These are phyloP conservation scores for Wallacemonas rigidus DNA, from an alignment of 208 protist genomes.

Conservation along the genomic window DNA sequence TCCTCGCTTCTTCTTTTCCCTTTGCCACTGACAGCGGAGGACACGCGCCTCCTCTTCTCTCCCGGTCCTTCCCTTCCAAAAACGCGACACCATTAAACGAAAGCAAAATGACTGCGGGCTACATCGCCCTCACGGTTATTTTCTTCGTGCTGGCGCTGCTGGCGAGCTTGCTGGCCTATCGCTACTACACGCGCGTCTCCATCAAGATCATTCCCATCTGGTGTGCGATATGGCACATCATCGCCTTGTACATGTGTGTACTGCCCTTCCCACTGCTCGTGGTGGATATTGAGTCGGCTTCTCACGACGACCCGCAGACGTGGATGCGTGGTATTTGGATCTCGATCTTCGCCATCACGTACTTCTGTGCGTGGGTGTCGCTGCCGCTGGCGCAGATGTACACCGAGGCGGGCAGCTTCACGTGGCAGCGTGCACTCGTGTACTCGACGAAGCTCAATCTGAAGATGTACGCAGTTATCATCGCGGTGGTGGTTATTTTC, in stretches of 20 bases:
- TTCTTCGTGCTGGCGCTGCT: constrained; percentile 72
- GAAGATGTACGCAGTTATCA: constrained; percentile 85
- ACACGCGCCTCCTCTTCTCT: background rate
- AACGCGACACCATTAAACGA: background rate
- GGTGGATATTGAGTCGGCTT: constrained; percentile 74
- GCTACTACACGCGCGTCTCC: constrained; percentile 81
- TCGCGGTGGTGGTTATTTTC: constrained; percentile 54
- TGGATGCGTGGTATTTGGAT: constrained; percentile 88
- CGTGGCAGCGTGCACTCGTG: constrained; percentile 47
- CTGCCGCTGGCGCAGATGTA: constrained; percentile 87
- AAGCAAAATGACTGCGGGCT: constrained; percentile 40
- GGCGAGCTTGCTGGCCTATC: constrained; percentile 59
- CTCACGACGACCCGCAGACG: constrained; percentile 31
- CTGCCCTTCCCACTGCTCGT: constrained; percentile 87
- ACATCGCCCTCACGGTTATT: constrained; percentile 58
- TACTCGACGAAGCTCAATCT: constrained; percentile 77
- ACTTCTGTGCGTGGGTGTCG: constrained; percentile 86
- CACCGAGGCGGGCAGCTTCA: constrained; percentile 86
- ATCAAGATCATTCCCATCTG: constrained; percentile 64
- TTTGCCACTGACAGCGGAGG: too few species aligned
- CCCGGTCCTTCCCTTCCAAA: background rate
- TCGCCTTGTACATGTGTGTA: constrained; percentile 76
- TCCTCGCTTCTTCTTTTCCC: too few species aligned
- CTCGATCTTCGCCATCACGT: constrained; percentile 82
- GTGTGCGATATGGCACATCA: constrained; percentile 73